phyloP scores from a whole-genome alignment of 225 moss, liverwort and hornwort species.

The Marchantia paleacea region DNA sequence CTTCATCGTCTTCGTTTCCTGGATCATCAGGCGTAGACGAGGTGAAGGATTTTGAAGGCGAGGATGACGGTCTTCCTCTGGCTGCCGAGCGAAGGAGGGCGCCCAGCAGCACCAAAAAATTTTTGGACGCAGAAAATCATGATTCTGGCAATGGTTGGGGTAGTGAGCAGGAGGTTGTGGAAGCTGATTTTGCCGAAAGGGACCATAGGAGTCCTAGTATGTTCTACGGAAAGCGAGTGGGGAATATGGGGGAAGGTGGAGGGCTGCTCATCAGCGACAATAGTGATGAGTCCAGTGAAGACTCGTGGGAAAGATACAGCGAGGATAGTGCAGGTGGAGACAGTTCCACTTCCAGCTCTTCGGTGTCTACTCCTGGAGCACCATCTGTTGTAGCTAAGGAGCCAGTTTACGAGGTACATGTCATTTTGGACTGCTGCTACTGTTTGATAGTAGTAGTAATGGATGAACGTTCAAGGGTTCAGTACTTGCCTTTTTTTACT shows the following conservation, averaged over 20 bases:
- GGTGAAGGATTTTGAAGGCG: neutral
- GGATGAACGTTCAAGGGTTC: no score
- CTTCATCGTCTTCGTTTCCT: slow-evolving; percentile 35
- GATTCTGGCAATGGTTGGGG: slow-evolving; percentile 30
- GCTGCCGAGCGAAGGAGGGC: neutral
- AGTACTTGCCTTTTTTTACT: no score
- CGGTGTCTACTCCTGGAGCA: slow-evolving; percentile 17
- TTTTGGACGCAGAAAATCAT: neutral
- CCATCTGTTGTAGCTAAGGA: slow-evolving; percentile 39
- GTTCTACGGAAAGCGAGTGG: neutral
- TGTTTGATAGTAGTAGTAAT: neutral
- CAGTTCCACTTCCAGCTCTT: slow-evolving; percentile 25
- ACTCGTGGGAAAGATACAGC: slow-evolving; percentile 29
- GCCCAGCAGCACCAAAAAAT: neutral
- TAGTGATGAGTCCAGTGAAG: neutral
- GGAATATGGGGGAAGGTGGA: slow-evolving; percentile 7
- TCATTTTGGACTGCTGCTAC: no score
- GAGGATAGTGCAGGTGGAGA: slow-evolving; percentile 23
- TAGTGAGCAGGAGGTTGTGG: slow-evolving; percentile 15
- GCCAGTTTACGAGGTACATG: slow-evolving; percentile 43
- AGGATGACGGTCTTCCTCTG: neutral
- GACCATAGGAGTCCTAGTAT: neutral
- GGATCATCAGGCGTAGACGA: slow-evolving; percentile 36
- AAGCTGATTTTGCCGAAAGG: slow-evolving; percentile 24
- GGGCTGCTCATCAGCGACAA: neutral